Evolutionary conservation across 169 alveolate species (phyloP), one percentile per base, ranked within the genome.

Genomic region (Miamiensis avidus): DNA sequence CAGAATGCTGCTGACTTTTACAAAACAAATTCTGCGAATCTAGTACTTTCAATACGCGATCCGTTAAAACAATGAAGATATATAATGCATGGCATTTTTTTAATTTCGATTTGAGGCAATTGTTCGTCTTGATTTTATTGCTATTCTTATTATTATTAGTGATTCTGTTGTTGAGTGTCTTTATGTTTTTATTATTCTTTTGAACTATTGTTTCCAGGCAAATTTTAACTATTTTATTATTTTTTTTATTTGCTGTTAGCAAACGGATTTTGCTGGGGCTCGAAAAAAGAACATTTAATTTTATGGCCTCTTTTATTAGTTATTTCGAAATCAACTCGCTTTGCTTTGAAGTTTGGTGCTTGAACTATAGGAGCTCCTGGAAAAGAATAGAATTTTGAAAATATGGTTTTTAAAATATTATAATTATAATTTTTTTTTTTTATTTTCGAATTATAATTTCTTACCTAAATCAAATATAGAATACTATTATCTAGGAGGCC

Each of bases 271-370:
- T 96, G 95, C 29, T 89, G 86, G 0, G 99, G 99, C 82, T 97
- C 99, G 88, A 92, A 98, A 84, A 92, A 98, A 15, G 99, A 96
- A 82, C 98, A 96, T 82, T 92, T 92, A 29, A 98, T 88, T 81
- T 84, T 88, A 34, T 84, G 87, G 31, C 95, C 96, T 76, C 97
- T 89, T 4, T 91, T 82, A 73, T 96, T 96, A 75, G 87, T 85
- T 11, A 98, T 73, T 31, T 93, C 83, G 76, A 98, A 85, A 89
- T 98, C 99, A 32, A 96, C 84, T 29, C 99, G 77, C 76, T 91
- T 93, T 65, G 83, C 93, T 34, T 74, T 83, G 26, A 89, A 89
- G 1, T 88, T 87, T 73, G 93, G 93, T n/a, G 93, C 84, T 64
- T 89, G 87, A 84, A 95, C 93, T 65, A 84, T 76, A 78, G 82